Percentiles rank a stretch among this genome's conserved stretches.
These are phyloP conservation scores for Sphaerostilbella broomeana DNA, from an alignment of 2,329 filamentous ascomycete genomes.

Conservation along the genomic window DNA sequence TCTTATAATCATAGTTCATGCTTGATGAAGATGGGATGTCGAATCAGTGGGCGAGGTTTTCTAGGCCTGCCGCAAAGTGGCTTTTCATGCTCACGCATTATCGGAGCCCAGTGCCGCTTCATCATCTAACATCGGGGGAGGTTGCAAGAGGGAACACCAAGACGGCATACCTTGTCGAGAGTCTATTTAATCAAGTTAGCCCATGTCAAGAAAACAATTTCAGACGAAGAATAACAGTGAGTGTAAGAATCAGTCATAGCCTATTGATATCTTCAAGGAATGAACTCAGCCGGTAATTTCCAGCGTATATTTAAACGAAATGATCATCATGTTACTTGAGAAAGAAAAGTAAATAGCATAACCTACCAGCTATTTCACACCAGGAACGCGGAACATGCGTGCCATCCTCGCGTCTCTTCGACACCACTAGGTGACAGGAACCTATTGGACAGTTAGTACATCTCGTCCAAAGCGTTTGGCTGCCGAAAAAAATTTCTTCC, in stretches of 20 bases:
- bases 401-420: too few relatives aligned
- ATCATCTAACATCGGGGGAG: constrained; percentile 50
- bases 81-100: constrained; percentile 68
- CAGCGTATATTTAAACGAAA: constrained; percentile 66
- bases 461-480: constrained; percentile 7
- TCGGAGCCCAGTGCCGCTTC: constrained; percentile 98
- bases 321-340: constrained; percentile 48
- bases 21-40: constrained; percentile 12
- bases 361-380: constrained; percentile 25
- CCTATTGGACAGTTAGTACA: constrained; percentile 21
- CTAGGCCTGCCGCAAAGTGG: constrained; percentile 97
- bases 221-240: constrained; percentile 12
- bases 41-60: constrained; percentile 98
- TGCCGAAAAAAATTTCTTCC: constrained; percentile 13
- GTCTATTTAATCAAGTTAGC: constrained; percentile 27
- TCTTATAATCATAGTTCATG: background rate
- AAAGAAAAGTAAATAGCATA: background rate
- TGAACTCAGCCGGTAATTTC: constrained; percentile 95
- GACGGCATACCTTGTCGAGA: constrained; percentile 30
- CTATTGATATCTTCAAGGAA: constrained; percentile 75
- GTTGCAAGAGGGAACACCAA: constrained; percentile 17
- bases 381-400: background rate
- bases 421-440: constrained; percentile 14
- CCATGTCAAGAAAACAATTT: constrained; percentile 7
- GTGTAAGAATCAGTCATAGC: constrained; percentile 66